Percentiles rank a stretch among this genome's conserved stretches.
These are phyloP conservation scores for Trichosporon sp. DNA, from an alignment of 1,284 basidiomycete species.

Conservation along the genomic window DNA sequence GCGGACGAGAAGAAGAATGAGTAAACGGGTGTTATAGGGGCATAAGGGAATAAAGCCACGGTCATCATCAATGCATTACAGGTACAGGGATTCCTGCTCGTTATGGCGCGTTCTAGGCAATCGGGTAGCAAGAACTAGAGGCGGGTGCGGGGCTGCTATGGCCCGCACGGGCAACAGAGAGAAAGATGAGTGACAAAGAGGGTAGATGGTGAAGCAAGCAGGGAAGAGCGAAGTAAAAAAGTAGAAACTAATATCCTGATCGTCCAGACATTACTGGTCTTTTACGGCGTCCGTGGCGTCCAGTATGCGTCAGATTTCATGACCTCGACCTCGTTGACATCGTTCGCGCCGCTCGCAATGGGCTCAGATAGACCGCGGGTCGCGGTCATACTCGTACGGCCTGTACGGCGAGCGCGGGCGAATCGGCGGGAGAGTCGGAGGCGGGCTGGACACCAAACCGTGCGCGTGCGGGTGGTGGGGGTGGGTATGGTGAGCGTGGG, in stretches of 20 bases:
- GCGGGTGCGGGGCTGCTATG: too few species aligned
- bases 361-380: conserved; percentile 22
- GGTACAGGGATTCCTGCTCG: conserved; percentile 18
- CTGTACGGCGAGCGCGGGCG: conserved; percentile 27
- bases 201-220: background rate
- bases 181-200: background rate
- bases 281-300: background rate
- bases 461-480: too few species aligned
- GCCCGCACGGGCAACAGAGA: background rate
- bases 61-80: conserved; percentile 17
- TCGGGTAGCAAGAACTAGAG: background rate
- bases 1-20: background rate
- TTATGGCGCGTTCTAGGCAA: conserved; percentile 11
- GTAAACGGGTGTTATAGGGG: background rate
- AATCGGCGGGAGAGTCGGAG: conserved; percentile 29
- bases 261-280: background rate
- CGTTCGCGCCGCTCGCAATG: too few species aligned
- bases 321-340: background rate
- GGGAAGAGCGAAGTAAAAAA: background rate
- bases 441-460: conserved; percentile 21
- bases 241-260: background rate
- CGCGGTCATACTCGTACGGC: conserved; percentile 26
- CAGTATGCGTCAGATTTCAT: background rate
- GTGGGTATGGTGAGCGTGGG: conserved; percentile 21
- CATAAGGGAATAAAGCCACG: background rate